Percentiles rank a stretch among this genome's conserved stretches.
Conservation (phyloP, 768 basidiomycete genomes). For the Termitomyces sp. region DNA sequence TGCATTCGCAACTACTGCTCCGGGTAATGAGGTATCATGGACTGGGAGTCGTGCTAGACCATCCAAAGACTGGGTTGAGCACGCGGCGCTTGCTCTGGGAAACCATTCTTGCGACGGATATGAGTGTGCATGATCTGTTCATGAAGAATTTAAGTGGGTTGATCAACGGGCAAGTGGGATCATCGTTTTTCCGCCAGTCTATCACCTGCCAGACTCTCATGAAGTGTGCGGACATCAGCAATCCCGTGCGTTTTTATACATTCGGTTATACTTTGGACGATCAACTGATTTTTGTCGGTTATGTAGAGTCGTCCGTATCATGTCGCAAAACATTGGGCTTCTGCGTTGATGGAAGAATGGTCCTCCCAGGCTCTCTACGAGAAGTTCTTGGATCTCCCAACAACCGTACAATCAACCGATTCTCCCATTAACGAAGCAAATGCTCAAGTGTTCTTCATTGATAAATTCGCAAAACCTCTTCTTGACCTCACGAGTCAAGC, state of each 20-base stretch:
- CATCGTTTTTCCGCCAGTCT: constrained; percentile 48
- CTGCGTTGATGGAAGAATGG: constrained; percentile 89
- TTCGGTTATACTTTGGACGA: neutral
- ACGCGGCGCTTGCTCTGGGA: constrained; percentile 76
- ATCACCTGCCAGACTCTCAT: constrained; percentile 86
- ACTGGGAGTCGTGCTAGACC: constrained; percentile 62
- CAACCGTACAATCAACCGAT: constrained; percentile 42
- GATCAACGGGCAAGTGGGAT: constrained; percentile 33
- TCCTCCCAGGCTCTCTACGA: constrained; percentile 85
- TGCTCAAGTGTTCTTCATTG: constrained; percentile 88
- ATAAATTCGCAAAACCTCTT: constrained; percentile 76
- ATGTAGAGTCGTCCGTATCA: constrained; percentile 82
- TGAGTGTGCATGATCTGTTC: constrained; percentile 85
- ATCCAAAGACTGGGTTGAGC: constrained; percentile 34
- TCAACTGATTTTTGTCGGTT: neutral
- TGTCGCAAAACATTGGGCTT: constrained; percentile 92
- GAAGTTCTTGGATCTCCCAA: constrained; percentile 64
- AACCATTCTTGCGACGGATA: constrained; percentile 90
- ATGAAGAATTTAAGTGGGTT: constrained; percentile 60
- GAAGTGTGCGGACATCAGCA: constrained; percentile 98
- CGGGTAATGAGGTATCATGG: constrained; percentile 79
- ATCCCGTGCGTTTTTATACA: constrained; percentile 67
- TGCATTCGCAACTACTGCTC: constrained; percentile 82
- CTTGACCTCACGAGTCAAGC: constrained; percentile 69
- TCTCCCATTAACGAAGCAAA: constrained; percentile 60